These are phyloP conservation scores for Pyrenochaeta sp. DNA, from an alignment of 2,329 filamentous ascomycete species.

Conservation along the genomic window DNA sequence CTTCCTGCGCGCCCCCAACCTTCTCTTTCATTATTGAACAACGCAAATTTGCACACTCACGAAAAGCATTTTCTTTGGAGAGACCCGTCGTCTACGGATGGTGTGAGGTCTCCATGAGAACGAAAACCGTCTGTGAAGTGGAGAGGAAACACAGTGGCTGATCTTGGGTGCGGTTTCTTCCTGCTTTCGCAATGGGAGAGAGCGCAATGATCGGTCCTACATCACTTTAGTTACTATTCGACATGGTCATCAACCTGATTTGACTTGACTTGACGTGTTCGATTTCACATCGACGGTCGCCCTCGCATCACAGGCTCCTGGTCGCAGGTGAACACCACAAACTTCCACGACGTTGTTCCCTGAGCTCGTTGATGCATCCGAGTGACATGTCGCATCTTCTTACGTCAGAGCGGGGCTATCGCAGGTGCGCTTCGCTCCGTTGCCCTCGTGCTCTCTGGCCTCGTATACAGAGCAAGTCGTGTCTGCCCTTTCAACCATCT, in stretches of 20 bases:
- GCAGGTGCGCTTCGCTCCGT: too few relatives aligned
- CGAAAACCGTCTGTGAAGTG: slow-evolving; percentile 67
- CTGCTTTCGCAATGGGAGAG: slow-evolving; percentile 59
- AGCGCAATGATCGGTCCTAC: slow-evolving; percentile 69
- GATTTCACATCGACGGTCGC: too few relatives aligned
- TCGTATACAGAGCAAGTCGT: too few relatives aligned
- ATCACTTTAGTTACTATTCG: slow-evolving; percentile 30
- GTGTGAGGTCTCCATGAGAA: slow-evolving; percentile 61
- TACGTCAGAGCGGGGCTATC: too few relatives aligned
- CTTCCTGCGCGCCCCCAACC: slow-evolving; percentile 29
- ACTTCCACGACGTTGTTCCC: too few relatives aligned
- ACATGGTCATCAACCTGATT: not conserved
- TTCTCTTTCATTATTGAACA: slow-evolving; percentile 60
- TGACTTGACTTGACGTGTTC: too few relatives aligned
- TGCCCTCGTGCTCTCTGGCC: too few relatives aligned
- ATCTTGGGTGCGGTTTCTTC: slow-evolving; percentile 68
- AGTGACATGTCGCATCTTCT: too few relatives aligned
- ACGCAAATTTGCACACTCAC: slow-evolving; percentile 65
- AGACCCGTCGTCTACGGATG: slow-evolving; percentile 48
- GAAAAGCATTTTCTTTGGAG: slow-evolving; percentile 67
- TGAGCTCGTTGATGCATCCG: too few relatives aligned
- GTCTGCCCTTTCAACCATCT: too few relatives aligned
- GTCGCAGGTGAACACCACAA: too few relatives aligned
- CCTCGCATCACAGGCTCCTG: too few relatives aligned
- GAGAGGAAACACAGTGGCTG: slow-evolving; percentile 58